Conservation (phyloP, 2,329 filamentous ascomycete species). For the Monosporascus cannonballus region DNA sequence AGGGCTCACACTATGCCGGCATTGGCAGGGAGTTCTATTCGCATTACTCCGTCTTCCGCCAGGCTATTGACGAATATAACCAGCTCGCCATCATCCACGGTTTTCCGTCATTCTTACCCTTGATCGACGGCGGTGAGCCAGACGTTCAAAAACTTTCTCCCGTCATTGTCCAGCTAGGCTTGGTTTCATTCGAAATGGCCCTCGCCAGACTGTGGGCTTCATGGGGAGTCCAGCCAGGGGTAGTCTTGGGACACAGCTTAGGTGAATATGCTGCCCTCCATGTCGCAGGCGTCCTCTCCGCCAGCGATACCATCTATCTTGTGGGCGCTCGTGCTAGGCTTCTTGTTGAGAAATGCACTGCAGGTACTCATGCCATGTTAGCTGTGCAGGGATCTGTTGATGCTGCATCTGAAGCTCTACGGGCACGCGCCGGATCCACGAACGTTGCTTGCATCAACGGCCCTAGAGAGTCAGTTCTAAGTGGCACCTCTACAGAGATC, state of each 20-base stretch:
- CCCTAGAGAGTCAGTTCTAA: constrained; percentile 69
- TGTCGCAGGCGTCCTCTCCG: constrained; percentile 64
- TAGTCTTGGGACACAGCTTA: constrained; percentile 56
- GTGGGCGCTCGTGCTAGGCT: constrained; percentile 63
- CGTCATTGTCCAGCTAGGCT: constrained; percentile 46
- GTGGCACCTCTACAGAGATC: constrained; percentile 38
- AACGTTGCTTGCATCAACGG: constrained; percentile 70
- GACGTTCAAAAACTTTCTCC: constrained; percentile 42
- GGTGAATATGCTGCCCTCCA: constrained; percentile 71
- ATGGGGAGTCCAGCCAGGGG: constrained; percentile 49
- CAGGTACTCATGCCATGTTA: constrained; percentile 58
- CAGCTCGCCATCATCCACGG: constrained; percentile 43
- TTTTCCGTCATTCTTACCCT: constrained; percentile 51
- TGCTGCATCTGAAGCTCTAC: constrained; percentile 46
- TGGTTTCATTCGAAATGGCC: constrained; percentile 52
- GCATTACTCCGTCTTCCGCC: constrained; percentile 40
- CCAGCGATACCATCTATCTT: constrained; percentile 64
- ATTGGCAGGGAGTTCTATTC: constrained; percentile 46
- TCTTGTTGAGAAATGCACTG: constrained; percentile 57
- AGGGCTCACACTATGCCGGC: constrained; percentile 48
- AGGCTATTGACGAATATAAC: constrained; percentile 52
- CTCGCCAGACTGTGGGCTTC: constrained; percentile 49
- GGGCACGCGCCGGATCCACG: constrained; percentile 31
- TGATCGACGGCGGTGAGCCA: constrained; percentile 39
- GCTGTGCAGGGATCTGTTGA: constrained; percentile 43